These are phyloP conservation scores for Paramecium tetraurelia DNA, from an alignment of 73 alveolate species.

Conservation along the genomic window DNA sequence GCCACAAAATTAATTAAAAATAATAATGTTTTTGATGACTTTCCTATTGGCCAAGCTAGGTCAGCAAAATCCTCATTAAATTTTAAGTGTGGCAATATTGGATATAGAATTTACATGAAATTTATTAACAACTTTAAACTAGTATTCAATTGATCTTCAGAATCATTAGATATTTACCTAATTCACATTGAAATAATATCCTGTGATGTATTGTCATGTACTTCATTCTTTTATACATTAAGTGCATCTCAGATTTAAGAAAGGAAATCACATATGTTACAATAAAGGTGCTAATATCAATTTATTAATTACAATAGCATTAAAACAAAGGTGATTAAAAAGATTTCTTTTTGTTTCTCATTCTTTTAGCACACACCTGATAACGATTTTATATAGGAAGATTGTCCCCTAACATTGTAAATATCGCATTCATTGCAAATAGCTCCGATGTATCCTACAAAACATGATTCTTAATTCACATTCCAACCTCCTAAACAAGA, in stretches of 20 bases:
- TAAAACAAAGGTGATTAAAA: neutral
- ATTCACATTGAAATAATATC: neutral
- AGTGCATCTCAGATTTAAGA: neutral
- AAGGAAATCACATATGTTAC: neutral
- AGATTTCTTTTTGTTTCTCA: neutral
- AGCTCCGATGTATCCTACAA: neutral
- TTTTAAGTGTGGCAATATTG: neutral
- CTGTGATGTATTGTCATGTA: neutral
- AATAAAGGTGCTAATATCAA: neutral
- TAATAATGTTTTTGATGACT: neutral
- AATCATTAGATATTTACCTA: neutral
- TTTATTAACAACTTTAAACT: neutral
- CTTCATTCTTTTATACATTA: neutral
- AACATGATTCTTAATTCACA: neutral
- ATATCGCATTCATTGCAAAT: neutral
- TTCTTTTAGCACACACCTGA: neutral
- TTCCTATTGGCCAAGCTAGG: neutral
- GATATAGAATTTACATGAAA: neutral
- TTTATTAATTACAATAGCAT: neutral
- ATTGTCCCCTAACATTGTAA: neutral
- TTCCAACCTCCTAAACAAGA: conserved; percentile 1
- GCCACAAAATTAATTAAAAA: neutral
- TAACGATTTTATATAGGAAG: neutral
- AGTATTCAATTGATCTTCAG: neutral
- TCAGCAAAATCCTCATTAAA: neutral